phyloP scores from a whole-genome alignment of 73 alveolate species.

The Diophrys appendiculata region DNA sequence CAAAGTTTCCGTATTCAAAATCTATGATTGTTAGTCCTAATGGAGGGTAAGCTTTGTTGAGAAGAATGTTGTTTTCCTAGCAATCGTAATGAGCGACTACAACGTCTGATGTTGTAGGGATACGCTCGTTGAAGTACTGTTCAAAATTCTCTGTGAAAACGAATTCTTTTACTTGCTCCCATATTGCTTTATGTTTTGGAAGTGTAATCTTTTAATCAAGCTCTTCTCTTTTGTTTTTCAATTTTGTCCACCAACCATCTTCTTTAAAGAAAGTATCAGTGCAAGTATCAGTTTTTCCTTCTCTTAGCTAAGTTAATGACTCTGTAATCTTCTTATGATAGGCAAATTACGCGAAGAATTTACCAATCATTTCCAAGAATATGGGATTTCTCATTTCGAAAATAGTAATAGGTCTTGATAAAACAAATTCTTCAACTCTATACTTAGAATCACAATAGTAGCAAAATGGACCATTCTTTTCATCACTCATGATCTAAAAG shows the following conservation, averaged over 20 bases:
- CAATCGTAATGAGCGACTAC: slow-evolving; percentile 57
- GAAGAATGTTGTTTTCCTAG: slow-evolving; percentile 45
- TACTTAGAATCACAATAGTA: slow-evolving; percentile 30
- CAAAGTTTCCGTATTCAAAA: slow-evolving; percentile 74
- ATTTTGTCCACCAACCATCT: slow-evolving; percentile 18
- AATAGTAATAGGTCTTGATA: slow-evolving; percentile 46
- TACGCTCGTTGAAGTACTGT: neutral
- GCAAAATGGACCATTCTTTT: slow-evolving; percentile 39
- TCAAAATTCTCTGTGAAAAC: neutral
- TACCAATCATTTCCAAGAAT: slow-evolving; percentile 22
- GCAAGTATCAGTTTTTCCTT: slow-evolving; percentile 2
- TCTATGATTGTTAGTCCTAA: slow-evolving; percentile 55
- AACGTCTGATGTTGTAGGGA: neutral
- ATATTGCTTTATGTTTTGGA: neutral
- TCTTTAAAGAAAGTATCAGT: neutral
- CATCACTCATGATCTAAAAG: slow-evolving; percentile 11
- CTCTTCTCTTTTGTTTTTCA: slow-evolving; percentile 1
- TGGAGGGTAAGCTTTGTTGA: neutral
- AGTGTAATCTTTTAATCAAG: slow-evolving; percentile 9
- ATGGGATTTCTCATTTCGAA: slow-evolving; percentile 62
- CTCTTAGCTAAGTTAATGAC: neutral
- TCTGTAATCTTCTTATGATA: slow-evolving; percentile 26
- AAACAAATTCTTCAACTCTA: slow-evolving; percentile 49
- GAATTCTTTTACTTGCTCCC: neutral
- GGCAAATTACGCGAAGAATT: slow-evolving; percentile 40